Evolutionary conservation across 352 stramenopile genomes (phyloP).

Genomic region (Pythium myriotylum): DNA sequence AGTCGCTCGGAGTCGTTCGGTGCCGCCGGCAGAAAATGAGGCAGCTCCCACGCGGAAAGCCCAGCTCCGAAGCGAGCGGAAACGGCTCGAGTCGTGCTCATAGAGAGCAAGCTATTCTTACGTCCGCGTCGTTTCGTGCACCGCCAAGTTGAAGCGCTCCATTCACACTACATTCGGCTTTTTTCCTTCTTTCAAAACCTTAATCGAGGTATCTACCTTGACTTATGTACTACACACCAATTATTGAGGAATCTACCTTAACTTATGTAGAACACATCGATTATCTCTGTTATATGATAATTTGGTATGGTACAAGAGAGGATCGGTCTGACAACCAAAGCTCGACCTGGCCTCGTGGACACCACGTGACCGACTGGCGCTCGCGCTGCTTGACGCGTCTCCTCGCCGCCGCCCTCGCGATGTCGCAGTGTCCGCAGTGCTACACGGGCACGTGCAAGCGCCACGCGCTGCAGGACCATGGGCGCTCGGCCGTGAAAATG

Average conservation of each 20-base stretch:
- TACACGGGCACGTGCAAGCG: slow-evolving; percentile 77
- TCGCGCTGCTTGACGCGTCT: not conserved
- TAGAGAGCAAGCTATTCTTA: not conserved
- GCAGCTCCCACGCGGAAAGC: too few species aligned
- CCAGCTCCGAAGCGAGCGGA: too few species aligned
- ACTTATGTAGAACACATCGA: too few species aligned
- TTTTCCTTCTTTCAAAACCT: not conserved
- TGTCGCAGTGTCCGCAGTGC: slow-evolving; percentile 81
- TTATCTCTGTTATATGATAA: slow-evolving; percentile 9
- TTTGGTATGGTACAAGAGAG: slow-evolving; percentile 6
- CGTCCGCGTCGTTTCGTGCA: not conserved
- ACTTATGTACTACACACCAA: not conserved
- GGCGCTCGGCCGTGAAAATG: slow-evolving; percentile 51
- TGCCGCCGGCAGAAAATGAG: too few species aligned
- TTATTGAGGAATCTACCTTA: too few species aligned
- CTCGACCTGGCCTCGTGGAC: too few species aligned
- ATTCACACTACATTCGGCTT: not conserved
- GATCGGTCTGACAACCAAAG: slow-evolving; percentile 6
- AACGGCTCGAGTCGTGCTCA: not conserved
- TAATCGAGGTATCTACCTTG: not conserved
- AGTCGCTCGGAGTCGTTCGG: too few species aligned
- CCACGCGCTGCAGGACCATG: slow-evolving; percentile 64
- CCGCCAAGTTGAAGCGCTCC: not conserved
- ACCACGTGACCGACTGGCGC: not conserved
- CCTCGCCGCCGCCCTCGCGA: slow-evolving; percentile 11